Evolutionary conservation across 2,329 filamentous ascomycete species (phyloP).

Genomic region (Colletotrichum gigasporum): DNA sequence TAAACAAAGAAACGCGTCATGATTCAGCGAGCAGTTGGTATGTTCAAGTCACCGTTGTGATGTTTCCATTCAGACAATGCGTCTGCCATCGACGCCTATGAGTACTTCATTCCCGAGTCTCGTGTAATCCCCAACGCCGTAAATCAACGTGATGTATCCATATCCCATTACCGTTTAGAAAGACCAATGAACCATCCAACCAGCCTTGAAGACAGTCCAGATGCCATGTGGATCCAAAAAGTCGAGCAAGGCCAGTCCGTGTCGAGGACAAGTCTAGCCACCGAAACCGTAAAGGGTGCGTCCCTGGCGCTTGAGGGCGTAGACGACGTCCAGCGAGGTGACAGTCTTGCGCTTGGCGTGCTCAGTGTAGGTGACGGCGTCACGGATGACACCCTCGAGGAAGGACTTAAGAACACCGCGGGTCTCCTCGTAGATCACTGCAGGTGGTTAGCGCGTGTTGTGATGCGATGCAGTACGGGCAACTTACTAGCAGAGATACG

Average conservation of each 20-base stretch:
- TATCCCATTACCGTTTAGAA: slow-evolving; percentile 29
- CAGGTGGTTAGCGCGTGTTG: slow-evolving; percentile 30
- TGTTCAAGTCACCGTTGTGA: slow-evolving; percentile 34
- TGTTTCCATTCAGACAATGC: slow-evolving; percentile 34
- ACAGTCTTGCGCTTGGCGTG: slow-evolving; percentile 86
- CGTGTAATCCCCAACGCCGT: slow-evolving; percentile 37
- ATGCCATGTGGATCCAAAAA: slow-evolving; percentile 9
- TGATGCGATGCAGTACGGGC: not conserved
- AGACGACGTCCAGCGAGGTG: slow-evolving; percentile 75
- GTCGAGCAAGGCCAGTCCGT: not conserved
- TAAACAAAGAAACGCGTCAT: slow-evolving; percentile 13
- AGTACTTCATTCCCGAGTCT: slow-evolving; percentile 33
- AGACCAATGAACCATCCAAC: slow-evolving; percentile 27
- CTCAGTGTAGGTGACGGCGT: slow-evolving; percentile 82
- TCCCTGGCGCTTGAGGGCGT: slow-evolving; percentile 74
- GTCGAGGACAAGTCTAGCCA: slow-evolving; percentile 66
- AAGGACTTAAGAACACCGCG: slow-evolving; percentile 82
- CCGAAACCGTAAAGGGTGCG: slow-evolving; percentile 89
- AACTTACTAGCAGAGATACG: slow-evolving; percentile 94
- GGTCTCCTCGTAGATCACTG: slow-evolving; percentile 83
- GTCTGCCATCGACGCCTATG: slow-evolving; percentile 35
- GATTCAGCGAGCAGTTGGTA: not conserved
- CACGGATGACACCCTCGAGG: slow-evolving; percentile 80
- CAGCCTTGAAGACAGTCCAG: not conserved
- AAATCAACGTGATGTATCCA: slow-evolving; percentile 35